Percentiles rank a stretch among this genome's conserved stretches.
These are phyloP conservation scores for Hypoxylon sp. DNA, from an alignment of 2,329 filamentous ascomycete genomes.

Conservation along the genomic window DNA sequence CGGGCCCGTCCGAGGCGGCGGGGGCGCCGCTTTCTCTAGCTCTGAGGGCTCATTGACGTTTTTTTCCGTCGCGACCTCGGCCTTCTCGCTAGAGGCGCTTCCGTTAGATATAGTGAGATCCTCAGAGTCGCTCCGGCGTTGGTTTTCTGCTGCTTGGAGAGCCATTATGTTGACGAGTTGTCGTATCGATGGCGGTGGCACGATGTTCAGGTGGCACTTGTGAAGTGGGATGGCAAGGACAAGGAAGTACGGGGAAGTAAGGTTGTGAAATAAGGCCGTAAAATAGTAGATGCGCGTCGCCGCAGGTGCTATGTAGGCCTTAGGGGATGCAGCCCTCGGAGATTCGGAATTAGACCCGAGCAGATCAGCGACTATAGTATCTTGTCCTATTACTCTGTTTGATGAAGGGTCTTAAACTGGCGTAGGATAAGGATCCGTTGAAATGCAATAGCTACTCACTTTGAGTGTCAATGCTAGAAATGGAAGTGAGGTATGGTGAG, in stretches of 20 bases:
- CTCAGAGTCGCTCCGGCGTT: constrained; percentile 36
- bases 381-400: constrained; percentile 17
- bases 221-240: constrained; percentile 9
- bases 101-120: constrained; percentile 32
- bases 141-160: constrained; percentile 12
- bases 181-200: constrained; percentile 8
- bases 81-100: constrained; percentile 17
- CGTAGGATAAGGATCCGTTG: constrained; percentile 3
- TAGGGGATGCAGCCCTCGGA: constrained; percentile 26
- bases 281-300: constrained; percentile 18
- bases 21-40: background rate
- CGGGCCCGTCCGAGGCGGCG: constrained; percentile 25
- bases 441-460: background rate
- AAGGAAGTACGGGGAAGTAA: constrained; percentile 6
- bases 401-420: background rate
- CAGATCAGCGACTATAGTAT: constrained; percentile 15
- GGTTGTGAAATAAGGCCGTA: constrained; percentile 13
- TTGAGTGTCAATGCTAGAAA: constrained; percentile 3
- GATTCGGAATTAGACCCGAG: constrained; percentile 27
- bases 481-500: background rate
- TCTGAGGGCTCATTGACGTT: constrained; percentile 1
- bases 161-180: constrained; percentile 13
- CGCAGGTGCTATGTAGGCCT: constrained; percentile 24
- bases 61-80: constrained; percentile 22
- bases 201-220: constrained; percentile 6